A percentile compares a stretch with the other conserved stretches of the same genome.
Conservation (phyloP, 331 rosid genomes). For the Quercus phellos region DNA sequence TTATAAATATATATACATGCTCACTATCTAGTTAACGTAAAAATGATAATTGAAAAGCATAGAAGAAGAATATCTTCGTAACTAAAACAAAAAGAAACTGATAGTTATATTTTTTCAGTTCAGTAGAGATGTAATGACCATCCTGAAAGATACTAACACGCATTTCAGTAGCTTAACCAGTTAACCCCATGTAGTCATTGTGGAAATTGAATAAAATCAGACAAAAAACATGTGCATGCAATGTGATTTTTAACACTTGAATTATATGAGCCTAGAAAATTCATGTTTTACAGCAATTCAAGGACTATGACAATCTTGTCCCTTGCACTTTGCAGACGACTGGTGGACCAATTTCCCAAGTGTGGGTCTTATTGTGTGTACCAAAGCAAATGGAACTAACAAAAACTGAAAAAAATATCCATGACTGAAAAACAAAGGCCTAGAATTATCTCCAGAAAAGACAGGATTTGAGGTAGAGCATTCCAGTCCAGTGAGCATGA, state of each 20-base stretch:
- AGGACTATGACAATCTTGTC: neutral
- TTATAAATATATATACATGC: slow-evolving; percentile 21
- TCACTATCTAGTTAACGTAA: slow-evolving; percentile 1
- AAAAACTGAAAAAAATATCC: no score
- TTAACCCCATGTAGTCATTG: neutral
- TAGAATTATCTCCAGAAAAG: neutral
- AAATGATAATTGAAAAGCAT: neutral
- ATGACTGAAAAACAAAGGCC: neutral
- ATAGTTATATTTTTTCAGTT: neutral
- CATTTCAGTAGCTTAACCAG: neutral
- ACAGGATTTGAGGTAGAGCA: neutral
- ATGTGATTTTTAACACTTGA: neutral
- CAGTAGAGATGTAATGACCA: neutral
- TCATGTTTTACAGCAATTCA: neutral
- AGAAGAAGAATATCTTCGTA: neutral
- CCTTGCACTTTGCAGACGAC: neutral
- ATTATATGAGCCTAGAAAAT: neutral
- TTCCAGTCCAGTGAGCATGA: neutral
- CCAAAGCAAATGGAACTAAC: neutral
- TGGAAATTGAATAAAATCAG: neutral
- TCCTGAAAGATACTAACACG: neutral
- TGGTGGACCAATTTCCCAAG: neutral
- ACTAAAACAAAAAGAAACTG: neutral
- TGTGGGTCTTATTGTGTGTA: neutral
- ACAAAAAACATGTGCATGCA: neutral